Percentiles rank a stretch among this genome's conserved stretches.
These are phyloP conservation scores for Mycena pura DNA, from an alignment of 768 basidiomycete species.

Conservation along the genomic window DNA sequence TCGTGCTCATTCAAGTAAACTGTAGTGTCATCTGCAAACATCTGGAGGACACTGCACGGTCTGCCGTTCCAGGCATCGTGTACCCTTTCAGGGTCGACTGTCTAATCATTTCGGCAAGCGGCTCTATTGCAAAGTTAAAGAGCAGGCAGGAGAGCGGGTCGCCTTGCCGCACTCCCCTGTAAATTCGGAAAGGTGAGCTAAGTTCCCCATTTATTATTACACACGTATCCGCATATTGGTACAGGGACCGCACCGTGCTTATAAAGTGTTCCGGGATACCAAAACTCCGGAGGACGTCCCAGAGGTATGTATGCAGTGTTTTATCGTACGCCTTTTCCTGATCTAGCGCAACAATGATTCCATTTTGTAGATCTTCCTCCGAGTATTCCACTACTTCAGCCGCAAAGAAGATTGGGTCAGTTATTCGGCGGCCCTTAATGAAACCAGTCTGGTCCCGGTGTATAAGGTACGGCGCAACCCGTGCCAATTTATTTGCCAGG, in stretches of 20 bases:
- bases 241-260: slow-evolving; percentile 24
- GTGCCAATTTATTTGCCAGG: neutral
- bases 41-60: slow-evolving; percentile 34
- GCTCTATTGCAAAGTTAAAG: too few species aligned
- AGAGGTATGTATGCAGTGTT: too few species aligned
- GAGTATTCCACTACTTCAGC: neutral
- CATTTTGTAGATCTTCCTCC: neutral
- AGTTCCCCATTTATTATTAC: slow-evolving; percentile 22
- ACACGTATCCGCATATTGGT: slow-evolving; percentile 2
- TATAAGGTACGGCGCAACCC: neutral
- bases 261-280: slow-evolving; percentile 18
- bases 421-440: neutral
- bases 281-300: too few species aligned
- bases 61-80: slow-evolving; percentile 11
- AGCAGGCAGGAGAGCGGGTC: slow-evolving; percentile 47
- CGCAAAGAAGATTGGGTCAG: neutral
- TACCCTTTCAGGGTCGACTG: slow-evolving; percentile 38
- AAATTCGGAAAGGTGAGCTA: slow-evolving; percentile 18
- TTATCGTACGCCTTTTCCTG: too few species aligned
- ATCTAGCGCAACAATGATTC: too few species aligned
- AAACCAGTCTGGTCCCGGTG: neutral
- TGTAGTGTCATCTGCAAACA: slow-evolving; percentile 53
- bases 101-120: too few species aligned
- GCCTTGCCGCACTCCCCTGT: slow-evolving; percentile 34
- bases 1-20: slow-evolving; percentile 41